phyloP scores from a whole-genome alignment of 345 rosid species.

The Kernera saxatilis region DNA sequence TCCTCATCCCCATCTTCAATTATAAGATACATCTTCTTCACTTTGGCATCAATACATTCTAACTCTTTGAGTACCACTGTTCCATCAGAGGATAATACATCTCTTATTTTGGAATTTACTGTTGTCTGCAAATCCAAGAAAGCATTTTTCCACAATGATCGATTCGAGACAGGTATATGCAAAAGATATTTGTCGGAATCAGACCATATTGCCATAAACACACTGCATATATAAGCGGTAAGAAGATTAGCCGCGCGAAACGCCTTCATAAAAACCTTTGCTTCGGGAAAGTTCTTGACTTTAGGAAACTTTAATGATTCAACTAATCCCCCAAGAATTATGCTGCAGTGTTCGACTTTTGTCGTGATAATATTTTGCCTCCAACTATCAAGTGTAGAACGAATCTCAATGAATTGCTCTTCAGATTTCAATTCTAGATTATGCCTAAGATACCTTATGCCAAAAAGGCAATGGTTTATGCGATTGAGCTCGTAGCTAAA shows the following conservation, averaged over 20 bases:
- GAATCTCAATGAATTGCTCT: constrained; percentile 34
- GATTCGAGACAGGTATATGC: no score
- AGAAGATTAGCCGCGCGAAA: constrained; percentile 70
- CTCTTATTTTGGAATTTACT: no score
- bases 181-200: no score
- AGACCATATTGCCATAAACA: constrained; percentile 19
- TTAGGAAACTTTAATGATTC: constrained; percentile 49
- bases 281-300: constrained; percentile 73
- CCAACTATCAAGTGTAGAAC: constrained; percentile 59
- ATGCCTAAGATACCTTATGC: constrained; percentile 43
- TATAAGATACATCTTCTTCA: no score
- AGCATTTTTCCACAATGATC: no score
- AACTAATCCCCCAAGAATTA: constrained; percentile 40
- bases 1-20: no score
- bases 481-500: constrained; percentile 55
- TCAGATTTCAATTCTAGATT: constrained; percentile 43
- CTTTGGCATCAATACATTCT: no score
- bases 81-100: no score
- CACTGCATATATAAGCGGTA: constrained; percentile 56
- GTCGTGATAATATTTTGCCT: constrained; percentile 40
- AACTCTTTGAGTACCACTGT: no score
- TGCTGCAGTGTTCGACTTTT: constrained; percentile 36
- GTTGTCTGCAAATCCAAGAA: no score
- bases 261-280: constrained; percentile 77
- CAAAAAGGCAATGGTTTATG: constrained; percentile 50